Evolutionary conservation across 2,329 filamentous ascomycete species (phyloP).

Genomic region (Calonectria pseudoreteaudii): DNA sequence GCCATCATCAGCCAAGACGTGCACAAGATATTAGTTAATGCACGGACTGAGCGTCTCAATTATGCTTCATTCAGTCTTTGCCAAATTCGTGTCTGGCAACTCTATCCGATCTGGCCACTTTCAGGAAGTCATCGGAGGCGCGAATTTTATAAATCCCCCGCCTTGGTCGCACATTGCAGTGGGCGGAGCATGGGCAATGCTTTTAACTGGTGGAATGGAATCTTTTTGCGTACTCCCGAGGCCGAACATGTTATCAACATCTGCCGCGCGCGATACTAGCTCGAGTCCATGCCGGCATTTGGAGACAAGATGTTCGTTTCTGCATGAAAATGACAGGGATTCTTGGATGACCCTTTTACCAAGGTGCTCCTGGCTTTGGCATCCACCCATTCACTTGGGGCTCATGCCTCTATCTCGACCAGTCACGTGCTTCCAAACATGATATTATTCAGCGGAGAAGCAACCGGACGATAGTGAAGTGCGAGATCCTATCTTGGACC

Average conservation of each 20-base stretch:
- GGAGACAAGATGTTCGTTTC: not conserved
- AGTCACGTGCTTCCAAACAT: not conserved
- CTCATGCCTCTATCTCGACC: not conserved
- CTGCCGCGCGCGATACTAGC: not conserved
- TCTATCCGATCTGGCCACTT: not conserved
- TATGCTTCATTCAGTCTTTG: not conserved
- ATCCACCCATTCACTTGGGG: not conserved
- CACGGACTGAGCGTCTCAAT: not conserved
- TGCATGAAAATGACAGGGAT: not conserved
- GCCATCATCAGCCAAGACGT: no score
- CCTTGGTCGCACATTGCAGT: no score
- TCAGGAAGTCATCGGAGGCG: not conserved
- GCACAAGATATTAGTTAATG: not conserved
- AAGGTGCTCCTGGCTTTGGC: not conserved
- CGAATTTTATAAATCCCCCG: conserved; percentile 1
- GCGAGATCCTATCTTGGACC: not conserved
- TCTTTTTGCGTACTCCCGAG: not conserved
- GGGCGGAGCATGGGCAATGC: not conserved
- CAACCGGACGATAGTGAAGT: not conserved
- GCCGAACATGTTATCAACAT: not conserved
- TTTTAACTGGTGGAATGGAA: not conserved
- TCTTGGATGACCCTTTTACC: not conserved
- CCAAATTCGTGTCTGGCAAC: not conserved
- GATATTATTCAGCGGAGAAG: conserved; percentile 3
- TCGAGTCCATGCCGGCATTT: not conserved